These are phyloP conservation scores for Cynanchum wilfordii DNA, from an alignment of 257 asterid species.

Conservation along the genomic window DNA sequence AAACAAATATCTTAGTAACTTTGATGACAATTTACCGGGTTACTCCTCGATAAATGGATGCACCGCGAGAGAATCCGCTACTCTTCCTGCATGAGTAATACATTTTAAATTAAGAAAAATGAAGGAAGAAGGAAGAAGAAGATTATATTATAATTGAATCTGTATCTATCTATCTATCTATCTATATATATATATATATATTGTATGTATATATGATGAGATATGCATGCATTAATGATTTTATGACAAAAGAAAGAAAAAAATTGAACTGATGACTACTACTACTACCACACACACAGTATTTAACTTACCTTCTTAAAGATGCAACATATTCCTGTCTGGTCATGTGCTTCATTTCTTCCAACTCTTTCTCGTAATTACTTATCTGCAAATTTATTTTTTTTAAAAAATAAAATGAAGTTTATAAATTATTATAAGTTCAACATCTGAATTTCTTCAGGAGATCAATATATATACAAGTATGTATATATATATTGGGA, in stretches of 20 bases:
- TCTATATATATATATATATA: too few species aligned
- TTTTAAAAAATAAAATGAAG: too few species aligned
- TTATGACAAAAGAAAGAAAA: too few species aligned
- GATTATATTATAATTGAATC: not conserved
- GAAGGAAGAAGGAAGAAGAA: not conserved
- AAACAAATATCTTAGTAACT: too few species aligned
- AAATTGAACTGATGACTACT: too few species aligned
- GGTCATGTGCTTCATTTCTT: slow-evolving; percentile 89
- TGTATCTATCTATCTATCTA: not conserved
- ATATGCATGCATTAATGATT: slow-evolving; percentile 3
- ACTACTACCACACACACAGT: too few species aligned
- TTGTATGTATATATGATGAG: too few species aligned
- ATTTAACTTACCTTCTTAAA: slow-evolving; percentile 48
- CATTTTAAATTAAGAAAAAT: too few species aligned
- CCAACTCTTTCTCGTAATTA: slow-evolving; percentile 80
- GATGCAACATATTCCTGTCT: slow-evolving; percentile 90
- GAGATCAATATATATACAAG: not conserved
- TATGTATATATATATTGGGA: not conserved
- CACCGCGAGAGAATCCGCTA: slow-evolving; percentile 93
- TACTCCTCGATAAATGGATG: slow-evolving; percentile 86
- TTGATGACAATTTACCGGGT: slow-evolving; percentile 48
- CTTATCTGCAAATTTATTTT: slow-evolving; percentile 58
- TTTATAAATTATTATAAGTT: too few species aligned
- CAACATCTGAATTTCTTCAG: not conserved
- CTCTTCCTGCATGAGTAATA: slow-evolving; percentile 50